phyloP scores from a whole-genome alignment of 1,284 basidiomycete genomes.

The Puccinia polysora region DNA sequence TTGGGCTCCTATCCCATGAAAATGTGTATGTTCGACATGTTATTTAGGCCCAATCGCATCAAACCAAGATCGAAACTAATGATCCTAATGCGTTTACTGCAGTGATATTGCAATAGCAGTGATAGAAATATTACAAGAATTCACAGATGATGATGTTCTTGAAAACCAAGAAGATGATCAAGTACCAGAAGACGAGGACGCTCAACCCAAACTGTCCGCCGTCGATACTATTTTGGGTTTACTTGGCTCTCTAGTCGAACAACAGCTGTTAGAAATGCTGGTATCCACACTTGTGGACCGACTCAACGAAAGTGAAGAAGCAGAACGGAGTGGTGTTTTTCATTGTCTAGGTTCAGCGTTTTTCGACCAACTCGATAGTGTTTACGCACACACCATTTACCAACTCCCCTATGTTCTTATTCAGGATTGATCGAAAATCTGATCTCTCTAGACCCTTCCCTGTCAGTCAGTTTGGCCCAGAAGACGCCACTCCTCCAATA shows the following conservation, averaged over 20 bases:
- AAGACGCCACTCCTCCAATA: constrained; percentile 73
- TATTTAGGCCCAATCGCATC: not conserved
- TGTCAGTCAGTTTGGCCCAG: constrained; percentile 66
- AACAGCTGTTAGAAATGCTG: constrained; percentile 78
- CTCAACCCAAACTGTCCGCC: not conserved
- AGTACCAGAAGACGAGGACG: constrained; percentile 59
- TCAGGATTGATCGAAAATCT: constrained; percentile 87
- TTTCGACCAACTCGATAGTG: constrained; percentile 9
- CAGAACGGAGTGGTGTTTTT: constrained; percentile 82
- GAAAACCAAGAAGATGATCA: constrained; percentile 68
- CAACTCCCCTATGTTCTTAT: not conserved
- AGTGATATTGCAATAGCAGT: constrained; percentile 88
- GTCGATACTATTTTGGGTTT: constrained; percentile 46
- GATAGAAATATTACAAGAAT: constrained; percentile 82
- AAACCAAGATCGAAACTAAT: not conserved
- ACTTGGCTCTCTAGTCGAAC: constrained; percentile 62
- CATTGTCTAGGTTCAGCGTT: constrained; percentile 68
- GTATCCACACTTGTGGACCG: constrained; percentile 80
- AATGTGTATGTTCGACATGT: constrained; percentile 47
- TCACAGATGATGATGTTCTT: constrained; percentile 92
- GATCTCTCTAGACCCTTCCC: constrained; percentile 71
- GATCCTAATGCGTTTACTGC: constrained; percentile 68
- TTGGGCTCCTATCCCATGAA: constrained; percentile 65
- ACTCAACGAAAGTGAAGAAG: constrained; percentile 72
- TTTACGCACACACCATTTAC: not conserved